Evolutionary conservation across 768 basidiomycete species (phyloP).

Genomic region (Mycena leptocephala): DNA sequence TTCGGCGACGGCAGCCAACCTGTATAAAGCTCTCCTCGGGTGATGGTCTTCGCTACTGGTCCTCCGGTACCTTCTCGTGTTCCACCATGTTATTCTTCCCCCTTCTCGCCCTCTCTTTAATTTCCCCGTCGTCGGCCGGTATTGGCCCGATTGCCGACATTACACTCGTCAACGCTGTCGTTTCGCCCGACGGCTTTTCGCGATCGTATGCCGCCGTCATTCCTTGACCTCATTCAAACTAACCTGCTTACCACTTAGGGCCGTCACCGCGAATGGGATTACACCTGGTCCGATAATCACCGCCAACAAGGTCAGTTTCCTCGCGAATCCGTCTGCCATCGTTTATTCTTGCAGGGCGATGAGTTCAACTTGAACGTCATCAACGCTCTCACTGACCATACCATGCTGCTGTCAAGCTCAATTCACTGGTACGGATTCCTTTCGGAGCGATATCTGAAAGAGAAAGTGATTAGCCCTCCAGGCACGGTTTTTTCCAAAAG

Average conservation of each 20-base stretch:
- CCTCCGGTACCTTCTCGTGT: not conserved
- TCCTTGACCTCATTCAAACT: not conserved
- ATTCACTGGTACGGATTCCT: not conserved
- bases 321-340: not conserved
- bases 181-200: conserved; percentile 55
- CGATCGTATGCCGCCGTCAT: conserved; percentile 42
- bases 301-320: conserved; percentile 48
- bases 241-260: conserved; percentile 40
- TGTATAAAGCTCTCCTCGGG: not conserved
- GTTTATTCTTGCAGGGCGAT: conserved; percentile 39
- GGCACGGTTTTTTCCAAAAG: conserved; percentile 57
- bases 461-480: not conserved
- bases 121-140: not conserved
- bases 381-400: conserved; percentile 52
- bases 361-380: conserved; percentile 46
- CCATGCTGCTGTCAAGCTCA: conserved; percentile 54
- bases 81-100: not conserved
- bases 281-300: conserved; percentile 63
- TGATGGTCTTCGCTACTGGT: not conserved
- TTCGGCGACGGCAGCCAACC: not conserved
- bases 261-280: conserved; percentile 59
- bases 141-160: conserved; percentile 38
- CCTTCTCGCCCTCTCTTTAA: conserved; percentile 7
- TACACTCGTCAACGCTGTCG: conserved; percentile 50
- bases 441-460: not conserved